These are phyloP conservation scores for Waltergamsia citrina DNA, from an alignment of 2,329 filamentous ascomycete species.

Conservation along the genomic window DNA sequence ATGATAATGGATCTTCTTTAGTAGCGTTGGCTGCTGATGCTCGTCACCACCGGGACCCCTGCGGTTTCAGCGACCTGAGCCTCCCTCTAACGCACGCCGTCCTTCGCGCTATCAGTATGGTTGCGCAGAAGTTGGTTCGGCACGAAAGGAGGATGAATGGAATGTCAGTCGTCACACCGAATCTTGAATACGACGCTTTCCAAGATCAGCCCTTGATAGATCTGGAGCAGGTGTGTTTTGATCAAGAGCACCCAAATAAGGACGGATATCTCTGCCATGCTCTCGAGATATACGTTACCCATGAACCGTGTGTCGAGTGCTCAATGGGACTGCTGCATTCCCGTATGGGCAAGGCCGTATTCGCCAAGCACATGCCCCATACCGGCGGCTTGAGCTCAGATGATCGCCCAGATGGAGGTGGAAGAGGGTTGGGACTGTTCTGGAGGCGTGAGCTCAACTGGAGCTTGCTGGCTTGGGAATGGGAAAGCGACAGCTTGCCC, in stretches of 20 bases:
- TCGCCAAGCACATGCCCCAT: conserved; percentile 66
- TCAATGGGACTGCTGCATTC: conserved; percentile 95
- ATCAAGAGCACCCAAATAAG: conserved; percentile 53
- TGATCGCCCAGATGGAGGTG: conserved; percentile 46
- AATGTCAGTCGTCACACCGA: conserved; percentile 21
- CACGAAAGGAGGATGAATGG: conserved; percentile 36
- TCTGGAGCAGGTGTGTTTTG: conserved; percentile 54
- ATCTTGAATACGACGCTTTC: conserved; percentile 52
- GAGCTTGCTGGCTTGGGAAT: conserved; percentile 77
- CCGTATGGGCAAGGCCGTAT: conserved; percentile 78
- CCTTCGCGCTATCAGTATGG: conserved; percentile 74
- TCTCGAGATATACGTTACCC: conserved; percentile 86
- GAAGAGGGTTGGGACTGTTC: conserved; percentile 57
- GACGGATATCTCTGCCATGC: conserved; percentile 92
- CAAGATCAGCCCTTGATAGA: conserved; percentile 59
- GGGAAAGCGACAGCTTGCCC: conserved; percentile 39
- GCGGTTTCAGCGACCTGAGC: conserved; percentile 31
- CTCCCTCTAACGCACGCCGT: conserved; percentile 74
- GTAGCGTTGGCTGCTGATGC: conserved; percentile 71
- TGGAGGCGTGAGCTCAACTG: conserved; percentile 76
- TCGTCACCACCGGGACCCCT: conserved; percentile 51
- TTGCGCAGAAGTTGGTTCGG: conserved; percentile 57
- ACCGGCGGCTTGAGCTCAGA: conserved; percentile 82
- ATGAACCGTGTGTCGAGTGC: conserved; percentile 95
- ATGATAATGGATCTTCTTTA: conserved; percentile 40